Percentiles rank a stretch among this genome's conserved stretches.
Conservation (phyloP, 129 eudicot species). For the Flaveria trinervia region DNA sequence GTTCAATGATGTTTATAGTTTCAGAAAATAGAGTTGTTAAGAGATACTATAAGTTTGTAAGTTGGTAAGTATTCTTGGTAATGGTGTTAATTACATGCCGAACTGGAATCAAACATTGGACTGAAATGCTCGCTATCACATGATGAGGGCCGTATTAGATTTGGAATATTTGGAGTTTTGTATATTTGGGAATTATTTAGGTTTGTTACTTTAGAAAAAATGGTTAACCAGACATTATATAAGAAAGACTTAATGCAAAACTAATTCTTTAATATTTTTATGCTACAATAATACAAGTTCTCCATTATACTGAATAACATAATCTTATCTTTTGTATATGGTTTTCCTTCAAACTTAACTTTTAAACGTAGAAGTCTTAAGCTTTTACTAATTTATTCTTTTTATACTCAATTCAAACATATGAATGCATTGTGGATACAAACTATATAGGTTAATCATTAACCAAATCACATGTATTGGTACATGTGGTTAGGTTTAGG, state of each 20-base stretch:
- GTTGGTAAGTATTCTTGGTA: too few species aligned
- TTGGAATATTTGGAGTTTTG: neutral
- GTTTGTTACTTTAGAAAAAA: neutral
- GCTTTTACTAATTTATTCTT: neutral
- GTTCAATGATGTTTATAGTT: neutral
- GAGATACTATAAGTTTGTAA: too few species aligned
- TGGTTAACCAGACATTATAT: too few species aligned
- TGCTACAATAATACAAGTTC: neutral
- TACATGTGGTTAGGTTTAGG: neutral
- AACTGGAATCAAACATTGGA: neutral
- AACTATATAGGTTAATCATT: neutral
- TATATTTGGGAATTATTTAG: neutral
- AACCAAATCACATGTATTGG: neutral
- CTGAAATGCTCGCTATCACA: neutral
- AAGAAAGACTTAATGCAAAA: too few species aligned
- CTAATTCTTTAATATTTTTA: too few species aligned
- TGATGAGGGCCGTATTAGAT: neutral
- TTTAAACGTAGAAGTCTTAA: neutral
- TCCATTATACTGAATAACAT: neutral
- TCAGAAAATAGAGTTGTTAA: too few species aligned
- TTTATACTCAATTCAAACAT: neutral
- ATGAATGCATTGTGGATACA: neutral
- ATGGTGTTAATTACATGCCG: too few species aligned
- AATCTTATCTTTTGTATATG: neutral
- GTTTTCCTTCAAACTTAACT: neutral